Percentiles rank a stretch among this genome's conserved stretches.
phyloP scores from a whole-genome alignment of 768 basidiomycete species.

The Pisolithus marmoratus region DNA sequence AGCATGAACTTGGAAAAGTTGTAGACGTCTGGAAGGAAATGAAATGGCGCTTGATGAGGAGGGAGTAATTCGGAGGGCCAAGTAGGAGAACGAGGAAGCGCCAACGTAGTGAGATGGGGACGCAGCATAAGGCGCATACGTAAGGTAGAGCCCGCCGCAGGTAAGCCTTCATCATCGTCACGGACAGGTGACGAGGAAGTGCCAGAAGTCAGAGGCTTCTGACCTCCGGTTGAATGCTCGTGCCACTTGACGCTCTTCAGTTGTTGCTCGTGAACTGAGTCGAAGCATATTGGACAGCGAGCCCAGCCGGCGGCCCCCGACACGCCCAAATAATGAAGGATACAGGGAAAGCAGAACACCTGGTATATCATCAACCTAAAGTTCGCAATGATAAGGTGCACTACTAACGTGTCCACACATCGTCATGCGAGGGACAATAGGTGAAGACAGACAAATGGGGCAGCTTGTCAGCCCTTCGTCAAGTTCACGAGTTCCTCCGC shows the following conservation, averaged over 20 bases:
- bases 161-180: slow-evolving; percentile 32
- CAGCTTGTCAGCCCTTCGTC: slow-evolving; percentile 70
- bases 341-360: slow-evolving; percentile 95
- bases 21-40: slow-evolving; percentile 91
- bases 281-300: slow-evolving; percentile 94
- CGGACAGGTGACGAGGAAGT: slow-evolving; percentile 43
- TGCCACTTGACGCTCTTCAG: slow-evolving; percentile 93
- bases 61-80: slow-evolving; percentile 94
- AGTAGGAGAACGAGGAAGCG: slow-evolving; percentile 82
- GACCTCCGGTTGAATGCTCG: slow-evolving; percentile 43
- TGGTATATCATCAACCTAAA: slow-evolving; percentile 28
- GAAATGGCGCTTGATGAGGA: slow-evolving; percentile 90
- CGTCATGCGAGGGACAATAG: slow-evolving; percentile 87
- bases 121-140: slow-evolving; percentile 88
- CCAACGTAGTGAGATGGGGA: slow-evolving; percentile 91
- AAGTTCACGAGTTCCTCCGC: slow-evolving; percentile 33
- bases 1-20: slow-evolving; percentile 93
- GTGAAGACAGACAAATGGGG: slow-evolving; percentile 93
- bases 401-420: slow-evolving; percentile 93
- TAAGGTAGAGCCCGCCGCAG: slow-evolving; percentile 53
- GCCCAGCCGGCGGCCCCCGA: slow-evolving; percentile 83
- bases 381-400: not conserved
- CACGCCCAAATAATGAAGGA: slow-evolving; percentile 81
- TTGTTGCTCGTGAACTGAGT: slow-evolving; percentile 84
- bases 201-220: slow-evolving; percentile 17